Evolutionary conservation across 768 basidiomycete species (phyloP), one percentile per base, ranked within the genome.

Genomic region (Trametes sanguinea): DNA sequence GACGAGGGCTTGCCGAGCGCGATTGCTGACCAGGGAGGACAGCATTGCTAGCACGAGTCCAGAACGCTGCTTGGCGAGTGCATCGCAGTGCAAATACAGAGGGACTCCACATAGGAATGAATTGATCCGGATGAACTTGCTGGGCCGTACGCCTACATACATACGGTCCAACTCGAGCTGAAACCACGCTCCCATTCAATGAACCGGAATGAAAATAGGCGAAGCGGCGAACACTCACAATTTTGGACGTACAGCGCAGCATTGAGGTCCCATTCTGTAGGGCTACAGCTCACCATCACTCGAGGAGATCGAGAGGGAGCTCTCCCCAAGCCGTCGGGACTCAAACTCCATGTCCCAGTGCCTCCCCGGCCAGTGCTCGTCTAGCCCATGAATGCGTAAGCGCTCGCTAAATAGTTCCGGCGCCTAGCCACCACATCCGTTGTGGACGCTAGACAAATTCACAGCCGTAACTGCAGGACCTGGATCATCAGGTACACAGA

Each of bases 51-150:
- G 42, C 50, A 39, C 48, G 47, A 11, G 32, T 16, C 50, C 30
- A 45, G 57, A 51, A 51, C 42, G 40, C 30, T 17, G 22, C 40
- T 7, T 22, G 13, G 9, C 17, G 2, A 22, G n/a, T n/a, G 17
- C 6, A 39, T 11, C 29, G 29, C 35, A 43, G 50, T 6, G 11
- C 6, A 7, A 35, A 30, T 13, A 32, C 37, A 1, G 17, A 8
- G 30, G n/a, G 1, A 30, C 57, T 59, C 57, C 57, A 59, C 57
- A 16, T 4, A 22, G 14, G 17, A 51, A 59, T 59, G 57, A 14
- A 29, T n/a, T 4, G n/a, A 9, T 7, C 27, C 32, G 32, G 16
- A 39, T 35, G n/a, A 17, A 17, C 3, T 30, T 8, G 30, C 29
- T 50, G 8, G 9, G 3, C 14, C 29, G 8, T 50, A 27, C 29